phyloP scores from a whole-genome alignment of 441 rosid genomes.

The Croton laevigatus region DNA sequence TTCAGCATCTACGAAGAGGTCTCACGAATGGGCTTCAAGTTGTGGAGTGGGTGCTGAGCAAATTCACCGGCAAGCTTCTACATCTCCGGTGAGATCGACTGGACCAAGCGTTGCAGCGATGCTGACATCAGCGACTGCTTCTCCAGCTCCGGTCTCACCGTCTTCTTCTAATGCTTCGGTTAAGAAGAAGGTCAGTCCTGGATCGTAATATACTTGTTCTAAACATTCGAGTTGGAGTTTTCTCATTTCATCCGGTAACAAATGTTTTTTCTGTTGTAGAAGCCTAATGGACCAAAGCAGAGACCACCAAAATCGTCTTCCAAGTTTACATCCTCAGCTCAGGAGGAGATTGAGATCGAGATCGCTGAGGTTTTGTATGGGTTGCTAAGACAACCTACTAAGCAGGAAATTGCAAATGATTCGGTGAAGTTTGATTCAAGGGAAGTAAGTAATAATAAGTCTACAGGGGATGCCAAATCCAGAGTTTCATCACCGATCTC shows the following conservation, averaged over 20 bases:
- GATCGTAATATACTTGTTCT: not conserved
- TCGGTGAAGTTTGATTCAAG: constrained; percentile 29
- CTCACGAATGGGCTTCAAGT: constrained; percentile 83
- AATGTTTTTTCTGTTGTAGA: constrained; percentile 38
- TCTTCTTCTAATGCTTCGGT: constrained; percentile 79
- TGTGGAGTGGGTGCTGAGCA: constrained; percentile 61
- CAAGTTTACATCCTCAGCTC: constrained; percentile 55
- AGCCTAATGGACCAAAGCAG: constrained; percentile 67
- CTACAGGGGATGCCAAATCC: constrained; percentile 64
- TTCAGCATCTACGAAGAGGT: constrained; percentile 86
- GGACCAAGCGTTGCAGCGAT: constrained; percentile 45
- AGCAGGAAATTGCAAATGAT: constrained; percentile 54
- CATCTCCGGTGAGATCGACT: constrained; percentile 76
- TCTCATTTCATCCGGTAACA: constrained; percentile 13
- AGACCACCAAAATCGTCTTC: constrained; percentile 65
- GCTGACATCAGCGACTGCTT: constrained; percentile 57
- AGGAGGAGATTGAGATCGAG: constrained; percentile 91
- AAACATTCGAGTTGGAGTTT: not conserved
- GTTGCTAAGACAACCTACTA: constrained; percentile 73
- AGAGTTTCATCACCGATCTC: constrained; percentile 89
- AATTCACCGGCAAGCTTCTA: constrained; percentile 69
- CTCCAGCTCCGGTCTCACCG: constrained; percentile 74
- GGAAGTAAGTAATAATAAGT: constrained; percentile 36
- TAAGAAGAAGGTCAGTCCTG: constrained; percentile 70
- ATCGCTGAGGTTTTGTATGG: constrained; percentile 93